Conservation (phyloP, 2,329 filamentous ascomycete species). For the Macrophomina pseudophaseolina region DNA sequence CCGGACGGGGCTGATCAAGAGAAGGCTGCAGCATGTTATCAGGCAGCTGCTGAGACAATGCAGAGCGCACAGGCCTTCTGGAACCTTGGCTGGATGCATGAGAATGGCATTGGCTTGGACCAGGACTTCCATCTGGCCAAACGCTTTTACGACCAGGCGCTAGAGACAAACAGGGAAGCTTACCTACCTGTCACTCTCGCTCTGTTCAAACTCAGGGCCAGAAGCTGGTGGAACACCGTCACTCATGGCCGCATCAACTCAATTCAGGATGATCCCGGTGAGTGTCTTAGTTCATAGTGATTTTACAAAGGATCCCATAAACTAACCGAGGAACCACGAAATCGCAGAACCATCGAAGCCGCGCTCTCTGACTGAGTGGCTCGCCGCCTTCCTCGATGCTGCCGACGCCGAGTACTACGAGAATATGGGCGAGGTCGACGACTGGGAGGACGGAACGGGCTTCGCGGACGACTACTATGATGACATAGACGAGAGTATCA, state of each 20-base stretch:
- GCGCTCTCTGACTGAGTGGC: slow-evolving; percentile 84
- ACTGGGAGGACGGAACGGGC: slow-evolving; percentile 44
- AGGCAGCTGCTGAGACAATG: slow-evolving; percentile 86
- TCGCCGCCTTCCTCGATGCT: slow-evolving; percentile 78
- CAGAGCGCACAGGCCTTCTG: slow-evolving; percentile 94
- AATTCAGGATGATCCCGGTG: slow-evolving; percentile 87
- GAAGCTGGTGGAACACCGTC: slow-evolving; percentile 93
- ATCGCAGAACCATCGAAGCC: slow-evolving; percentile 68
- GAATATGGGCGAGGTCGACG: slow-evolving; percentile 53
- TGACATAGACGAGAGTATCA: slow-evolving; percentile 74
- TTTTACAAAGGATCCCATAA: slow-evolving; percentile 36
- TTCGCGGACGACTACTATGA: slow-evolving; percentile 67
- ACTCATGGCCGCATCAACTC: slow-evolving; percentile 90
- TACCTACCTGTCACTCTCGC: slow-evolving; percentile 92
- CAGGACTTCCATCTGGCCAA: slow-evolving; percentile 98
- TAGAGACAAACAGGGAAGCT: slow-evolving; percentile 89
- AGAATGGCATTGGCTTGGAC: slow-evolving; percentile 89
- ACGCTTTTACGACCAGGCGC: slow-evolving; percentile 89
- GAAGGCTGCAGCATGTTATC: slow-evolving; percentile 92
- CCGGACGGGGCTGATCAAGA: slow-evolving; percentile 63
- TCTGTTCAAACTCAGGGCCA: slow-evolving; percentile 79
- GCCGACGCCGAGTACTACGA: slow-evolving; percentile 61
- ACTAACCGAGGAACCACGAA: not conserved
- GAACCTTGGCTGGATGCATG: slow-evolving; percentile 99
- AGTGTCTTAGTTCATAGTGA: not conserved